A percentile compares a stretch with the other conserved stretches of the same genome.
These are phyloP conservation scores for Malus hybrid DNA, from an alignment of 331 rosid species.

Conservation along the genomic window DNA sequence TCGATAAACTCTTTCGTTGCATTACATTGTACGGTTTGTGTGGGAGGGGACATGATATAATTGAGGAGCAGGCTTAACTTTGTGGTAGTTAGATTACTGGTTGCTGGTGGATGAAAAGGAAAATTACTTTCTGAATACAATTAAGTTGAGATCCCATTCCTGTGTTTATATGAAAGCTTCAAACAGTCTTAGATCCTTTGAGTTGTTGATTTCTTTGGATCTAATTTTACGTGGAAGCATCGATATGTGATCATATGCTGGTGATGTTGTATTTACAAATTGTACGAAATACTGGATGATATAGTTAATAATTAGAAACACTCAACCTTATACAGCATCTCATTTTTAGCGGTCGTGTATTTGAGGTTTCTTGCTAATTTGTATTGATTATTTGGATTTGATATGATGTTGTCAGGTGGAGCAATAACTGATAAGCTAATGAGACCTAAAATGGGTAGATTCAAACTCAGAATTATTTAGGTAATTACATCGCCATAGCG, in stretches of 20 bases:
- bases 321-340: slow-evolving; percentile 10
- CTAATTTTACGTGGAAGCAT: slow-evolving; percentile 10
- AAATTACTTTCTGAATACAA: slow-evolving; percentile 11
- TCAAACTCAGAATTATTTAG: neutral
- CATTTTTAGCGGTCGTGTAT: neutral
- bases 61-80: slow-evolving; percentile 8
- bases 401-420: neutral
- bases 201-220: slow-evolving; percentile 15
- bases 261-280: neutral
- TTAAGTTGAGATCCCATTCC: slow-evolving; percentile 10
- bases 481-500: neutral
- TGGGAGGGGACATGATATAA: neutral
- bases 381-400: neutral
- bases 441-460: neutral
- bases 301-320: neutral
- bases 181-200: slow-evolving; percentile 9
- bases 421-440: neutral
- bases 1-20: neutral
- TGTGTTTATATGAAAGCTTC: slow-evolving; percentile 22
- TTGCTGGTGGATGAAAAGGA: slow-evolving; percentile 8
- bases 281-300: neutral
- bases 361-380: neutral
- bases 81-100: neutral
- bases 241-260: neutral
- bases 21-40: neutral